These are phyloP conservation scores for Fraxinus velutina DNA, from an alignment of 305 asterid species.

Conservation along the genomic window DNA sequence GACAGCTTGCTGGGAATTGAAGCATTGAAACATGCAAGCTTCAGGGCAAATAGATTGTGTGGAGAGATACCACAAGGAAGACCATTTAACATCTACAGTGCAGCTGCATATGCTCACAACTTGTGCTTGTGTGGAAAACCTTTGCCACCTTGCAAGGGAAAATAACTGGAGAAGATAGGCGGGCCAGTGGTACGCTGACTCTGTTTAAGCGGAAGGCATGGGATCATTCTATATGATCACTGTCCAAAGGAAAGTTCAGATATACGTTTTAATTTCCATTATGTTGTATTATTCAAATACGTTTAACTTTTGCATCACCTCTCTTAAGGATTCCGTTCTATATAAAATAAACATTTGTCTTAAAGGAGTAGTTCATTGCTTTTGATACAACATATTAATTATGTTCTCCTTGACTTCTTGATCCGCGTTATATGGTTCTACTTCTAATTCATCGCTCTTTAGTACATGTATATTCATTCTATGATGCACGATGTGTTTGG, in stretches of 20 bases:
- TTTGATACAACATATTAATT: background rate
- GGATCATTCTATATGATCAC: constrained; percentile 44
- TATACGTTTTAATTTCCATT: constrained; percentile 9
- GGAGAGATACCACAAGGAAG: constrained; percentile 84
- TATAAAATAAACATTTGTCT: background rate
- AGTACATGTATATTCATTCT: background rate
- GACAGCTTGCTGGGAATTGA: constrained; percentile 52
- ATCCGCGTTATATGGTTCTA: background rate
- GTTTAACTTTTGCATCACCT: background rate
- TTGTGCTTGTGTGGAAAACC: constrained; percentile 87
- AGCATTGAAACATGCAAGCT: constrained; percentile 60
- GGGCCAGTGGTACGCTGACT: constrained; percentile 78
- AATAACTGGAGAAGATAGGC: constrained; percentile 34
- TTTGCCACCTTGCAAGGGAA: constrained; percentile 63
- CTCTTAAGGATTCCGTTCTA: background rate
- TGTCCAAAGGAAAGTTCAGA: background rate
- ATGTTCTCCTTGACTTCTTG: background rate
- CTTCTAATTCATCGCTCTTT: background rate
- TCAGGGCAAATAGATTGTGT: constrained; percentile 73
- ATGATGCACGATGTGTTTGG: background rate
- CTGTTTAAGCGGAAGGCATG: constrained; percentile 21
- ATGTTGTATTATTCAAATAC: background rate
- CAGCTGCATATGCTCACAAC: constrained; percentile 72
- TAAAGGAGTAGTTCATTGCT: background rate
- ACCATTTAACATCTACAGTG: constrained; percentile 62